Evolutionary conservation across 2,329 filamentous ascomycete species (phyloP).

Genomic region (Chlorencoelia australis): DNA sequence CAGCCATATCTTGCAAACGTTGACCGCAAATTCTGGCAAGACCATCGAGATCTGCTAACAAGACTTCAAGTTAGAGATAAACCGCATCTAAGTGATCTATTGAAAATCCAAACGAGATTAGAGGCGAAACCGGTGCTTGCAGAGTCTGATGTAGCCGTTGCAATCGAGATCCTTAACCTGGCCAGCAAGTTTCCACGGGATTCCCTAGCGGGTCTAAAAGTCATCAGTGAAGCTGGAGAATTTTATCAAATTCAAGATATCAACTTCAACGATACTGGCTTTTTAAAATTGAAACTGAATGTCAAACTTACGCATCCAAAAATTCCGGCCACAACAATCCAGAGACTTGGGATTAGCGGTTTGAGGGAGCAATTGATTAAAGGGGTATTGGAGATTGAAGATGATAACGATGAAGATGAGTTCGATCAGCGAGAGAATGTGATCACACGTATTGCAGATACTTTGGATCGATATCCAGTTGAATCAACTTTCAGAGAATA

Average conservation of each 20-base stretch:
- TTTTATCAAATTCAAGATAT: conserved; percentile 15
- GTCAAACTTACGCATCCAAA: conserved; percentile 15
- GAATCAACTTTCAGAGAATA: conserved; percentile 29
- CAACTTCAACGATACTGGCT: conserved; percentile 12
- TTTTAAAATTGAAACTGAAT: conserved; percentile 4
- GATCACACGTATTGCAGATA: conserved; percentile 25
- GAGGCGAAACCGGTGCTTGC: conserved; percentile 12
- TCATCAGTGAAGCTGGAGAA: conserved; percentile 11
- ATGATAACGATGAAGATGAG: conserved; percentile 24
- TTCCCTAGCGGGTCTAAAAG: conserved; percentile 12
- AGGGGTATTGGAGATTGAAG: conserved; percentile 15
- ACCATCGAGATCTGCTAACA: conserved; percentile 12
- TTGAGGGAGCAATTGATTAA: conserved; percentile 15
- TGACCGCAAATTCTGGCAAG: conserved; percentile 15
- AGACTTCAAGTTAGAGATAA: conserved; percentile 14
- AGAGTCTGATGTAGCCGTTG: conserved; percentile 15
- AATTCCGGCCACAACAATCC: conserved; percentile 10
- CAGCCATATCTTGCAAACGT: conserved; percentile 18
- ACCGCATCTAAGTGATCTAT: conserved; percentile 15
- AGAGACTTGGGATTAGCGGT: conserved; percentile 13
- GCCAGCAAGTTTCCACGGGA: conserved; percentile 10
- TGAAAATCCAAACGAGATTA: conserved; percentile 15
- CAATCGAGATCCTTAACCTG: conserved; percentile 19
- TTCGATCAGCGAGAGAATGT: conserved; percentile 26
- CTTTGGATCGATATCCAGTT: conserved; percentile 25